Conservation (phyloP, 495 filamentous ascomycete species). For the Sporormia fimetaria region DNA sequence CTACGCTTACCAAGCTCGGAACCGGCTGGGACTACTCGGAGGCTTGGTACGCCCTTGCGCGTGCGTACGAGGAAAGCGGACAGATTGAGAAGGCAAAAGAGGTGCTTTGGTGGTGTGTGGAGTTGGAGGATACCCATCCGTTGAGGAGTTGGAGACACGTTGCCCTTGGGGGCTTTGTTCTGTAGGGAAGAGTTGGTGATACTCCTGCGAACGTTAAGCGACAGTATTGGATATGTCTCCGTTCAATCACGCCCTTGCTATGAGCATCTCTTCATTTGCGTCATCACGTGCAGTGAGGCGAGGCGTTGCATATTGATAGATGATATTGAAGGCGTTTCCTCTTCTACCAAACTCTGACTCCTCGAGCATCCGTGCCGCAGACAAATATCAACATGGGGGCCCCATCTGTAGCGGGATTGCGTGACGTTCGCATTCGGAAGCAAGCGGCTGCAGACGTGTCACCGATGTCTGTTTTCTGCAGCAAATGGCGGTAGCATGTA, state of each 20-base stretch:
- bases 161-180: slow-evolving; percentile 48
- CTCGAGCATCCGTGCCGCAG: too few species aligned
- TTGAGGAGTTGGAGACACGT: slow-evolving; percentile 50
- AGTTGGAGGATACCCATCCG: slow-evolving; percentile 55
- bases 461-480: too few species aligned
- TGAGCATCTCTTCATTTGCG: not conserved
- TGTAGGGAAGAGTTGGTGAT: slow-evolving; percentile 8
- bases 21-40: slow-evolving; percentile 86
- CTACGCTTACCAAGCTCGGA: slow-evolving; percentile 71
- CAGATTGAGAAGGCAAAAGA: slow-evolving; percentile 74
- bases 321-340: too few species aligned
- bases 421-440: too few species aligned
- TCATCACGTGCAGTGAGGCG: too few species aligned
- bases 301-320: too few species aligned
- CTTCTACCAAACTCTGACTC: too few species aligned
- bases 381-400: too few species aligned
- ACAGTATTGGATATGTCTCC: not conserved
- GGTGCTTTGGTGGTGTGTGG: slow-evolving; percentile 66
- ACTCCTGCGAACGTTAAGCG: too few species aligned
- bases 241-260: not conserved
- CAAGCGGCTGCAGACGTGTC: too few species aligned
- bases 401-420: too few species aligned
- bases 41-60: slow-evolving; percentile 80
- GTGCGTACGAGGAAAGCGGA: slow-evolving; percentile 72
- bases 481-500: too few species aligned